Conservation (phyloP, 345 rosid genomes). For the Populus pruinosa region DNA sequence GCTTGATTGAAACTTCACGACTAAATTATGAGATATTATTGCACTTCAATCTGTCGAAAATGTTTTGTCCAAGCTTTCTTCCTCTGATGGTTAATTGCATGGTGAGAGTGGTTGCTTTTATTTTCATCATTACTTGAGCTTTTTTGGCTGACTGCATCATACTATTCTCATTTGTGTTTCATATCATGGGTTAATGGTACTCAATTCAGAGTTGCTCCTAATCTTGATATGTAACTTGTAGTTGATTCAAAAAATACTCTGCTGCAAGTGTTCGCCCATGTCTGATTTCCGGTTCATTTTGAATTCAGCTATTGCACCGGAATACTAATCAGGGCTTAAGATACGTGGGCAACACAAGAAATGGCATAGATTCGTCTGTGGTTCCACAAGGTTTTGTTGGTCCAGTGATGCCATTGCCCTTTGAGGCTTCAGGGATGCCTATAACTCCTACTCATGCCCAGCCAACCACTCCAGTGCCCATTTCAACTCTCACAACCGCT, state of each 20-base stretch:
- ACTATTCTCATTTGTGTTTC: background rate
- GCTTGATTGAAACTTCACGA: background rate
- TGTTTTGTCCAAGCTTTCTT: background rate
- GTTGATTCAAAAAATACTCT: background rate
- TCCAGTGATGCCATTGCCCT: slow-evolving; percentile 38
- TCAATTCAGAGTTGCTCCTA: background rate
- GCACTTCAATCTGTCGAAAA: background rate
- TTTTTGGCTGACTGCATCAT: background rate
- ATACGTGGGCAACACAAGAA: slow-evolving; percentile 42
- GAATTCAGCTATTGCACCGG: slow-evolving; percentile 36
- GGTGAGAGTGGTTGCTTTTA: background rate
- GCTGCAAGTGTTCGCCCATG: too few relatives aligned
- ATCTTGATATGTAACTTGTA: background rate
- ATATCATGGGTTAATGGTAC: background rate
- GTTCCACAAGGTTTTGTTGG: slow-evolving; percentile 40
- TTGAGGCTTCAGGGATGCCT: slow-evolving; percentile 43
- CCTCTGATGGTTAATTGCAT: background rate
- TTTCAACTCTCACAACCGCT: slow-evolving; percentile 53
- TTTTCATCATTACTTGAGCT: background rate
- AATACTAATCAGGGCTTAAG: slow-evolving; percentile 40
- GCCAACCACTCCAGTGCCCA: slow-evolving; percentile 23
- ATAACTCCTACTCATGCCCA: slow-evolving; percentile 22
- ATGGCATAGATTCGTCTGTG: slow-evolving; percentile 36
- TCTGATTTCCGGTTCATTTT: background rate
- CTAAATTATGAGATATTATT: background rate